phyloP scores from a whole-genome alignment of 2,329 filamentous ascomycete genomes.

The Zalaria sp. region DNA sequence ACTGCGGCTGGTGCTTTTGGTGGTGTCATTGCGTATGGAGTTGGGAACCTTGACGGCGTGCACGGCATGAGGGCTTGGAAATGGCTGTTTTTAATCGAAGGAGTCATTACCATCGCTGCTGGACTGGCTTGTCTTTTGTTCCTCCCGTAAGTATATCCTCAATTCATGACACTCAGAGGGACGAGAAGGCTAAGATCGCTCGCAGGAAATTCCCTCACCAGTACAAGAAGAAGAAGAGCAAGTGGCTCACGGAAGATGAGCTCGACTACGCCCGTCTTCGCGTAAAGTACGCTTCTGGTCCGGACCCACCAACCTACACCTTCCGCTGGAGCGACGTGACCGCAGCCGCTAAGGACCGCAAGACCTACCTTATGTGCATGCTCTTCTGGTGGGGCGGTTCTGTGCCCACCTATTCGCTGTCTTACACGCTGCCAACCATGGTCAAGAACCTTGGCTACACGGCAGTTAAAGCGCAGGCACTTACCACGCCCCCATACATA shows the following conservation, averaged over 20 bases:
- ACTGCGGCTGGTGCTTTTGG: conserved; percentile 25
- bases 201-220: conserved; percentile 4
- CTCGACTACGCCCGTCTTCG: conserved; percentile 3
- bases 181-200: not conserved
- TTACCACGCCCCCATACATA: too few species aligned
- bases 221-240: not conserved
- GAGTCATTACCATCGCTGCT: conserved; percentile 19
- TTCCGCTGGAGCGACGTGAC: too few species aligned
- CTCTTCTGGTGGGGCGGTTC: too few species aligned
- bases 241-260: conserved; percentile 4
- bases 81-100: conserved; percentile 30
- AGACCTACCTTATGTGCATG: too few species aligned
- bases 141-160: not conserved
- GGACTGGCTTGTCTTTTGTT: conserved; percentile 10
- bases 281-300: conserved; percentile 3
- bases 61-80: conserved; percentile 26
- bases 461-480: too few species aligned
- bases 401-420: too few species aligned
- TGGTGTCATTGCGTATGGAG: conserved; percentile 25
- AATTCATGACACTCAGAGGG: not conserved
- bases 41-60: conserved; percentile 22
- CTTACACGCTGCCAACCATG: too few species aligned
- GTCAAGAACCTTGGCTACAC: too few species aligned
- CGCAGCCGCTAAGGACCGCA: too few species aligned
- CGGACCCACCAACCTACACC: not conserved